Evolutionary conservation across 2,329 filamentous ascomycete genomes (phyloP), one percentile per base, ranked within the genome.

Genomic region (Shiraia sp.): DNA sequence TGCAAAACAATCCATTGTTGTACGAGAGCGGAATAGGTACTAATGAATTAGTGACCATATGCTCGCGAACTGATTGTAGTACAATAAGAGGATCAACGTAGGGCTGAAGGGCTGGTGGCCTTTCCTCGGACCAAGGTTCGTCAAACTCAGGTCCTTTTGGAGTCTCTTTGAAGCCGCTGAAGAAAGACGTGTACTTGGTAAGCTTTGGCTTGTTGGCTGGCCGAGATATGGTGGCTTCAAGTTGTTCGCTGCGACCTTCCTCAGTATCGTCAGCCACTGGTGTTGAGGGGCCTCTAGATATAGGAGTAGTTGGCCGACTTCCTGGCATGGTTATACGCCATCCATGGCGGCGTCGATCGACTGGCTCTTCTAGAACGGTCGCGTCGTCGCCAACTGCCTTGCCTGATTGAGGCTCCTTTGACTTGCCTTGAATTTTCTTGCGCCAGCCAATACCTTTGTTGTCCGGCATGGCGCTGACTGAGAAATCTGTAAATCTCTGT

Each of bases 1-100:
- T 61, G n/a, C 62, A 59, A 30, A 74, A 63, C 1, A 76, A 48
- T 2, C 63, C 63, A 40, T 63, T 67, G 42, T 70, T 71, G 51
- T 70, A 51, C 13, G 61, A 40, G 6, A 52, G 25, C 9, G 66
- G 57, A 34, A 69, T 52, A 2, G 64, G 53, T 15, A 47, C 37
- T n/a, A 35, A 47, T 7, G 47, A 53, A n/a, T 40, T 27, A 10
- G 33, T 53, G 22, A 39, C 39, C 42, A 69, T 59, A 14, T 61
- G 52, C n/a, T 55, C 51, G 16, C 52, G 59, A 7, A 66, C 51
- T 2, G 59, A 57, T 30, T 63, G 54, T 5, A 67, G 40, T 3
- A 49, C 49, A 1, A 52, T 19, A 10, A 61, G 25, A 6, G 64
- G 60, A 35, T 68, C 63, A 10, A 64, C 38, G 3, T 47, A 51